Base-by-base conservation (phyloP, 148 eudicot genomes). In the Vaccinium myrtillus region DNA sequence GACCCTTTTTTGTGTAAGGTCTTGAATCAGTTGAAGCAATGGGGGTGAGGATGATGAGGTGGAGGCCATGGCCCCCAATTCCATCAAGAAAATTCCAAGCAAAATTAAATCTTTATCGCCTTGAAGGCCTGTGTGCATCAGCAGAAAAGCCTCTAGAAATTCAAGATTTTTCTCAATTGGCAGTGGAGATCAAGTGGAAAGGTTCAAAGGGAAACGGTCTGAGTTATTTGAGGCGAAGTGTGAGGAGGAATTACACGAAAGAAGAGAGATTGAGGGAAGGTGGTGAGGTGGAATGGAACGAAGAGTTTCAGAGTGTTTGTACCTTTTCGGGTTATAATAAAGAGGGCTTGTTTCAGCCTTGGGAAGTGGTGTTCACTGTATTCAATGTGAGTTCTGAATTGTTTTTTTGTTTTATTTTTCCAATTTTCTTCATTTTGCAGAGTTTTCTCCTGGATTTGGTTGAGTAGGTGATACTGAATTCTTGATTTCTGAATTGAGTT, bases 131-230 rank as follows among this genome's bases (percentile, higher is more conserved):
- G 1, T 1, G 46, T 6, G 39, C 43, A 85, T 65, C 83, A 70
- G 13, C 82, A 56, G 84, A 83, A 16, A 16, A 73, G 58, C 21
- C 61, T 4, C 18, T 27, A 4, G 81, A 4, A 58, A 58, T 27
- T 65, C 83, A 63, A 70, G 89, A 84, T 30, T 85, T 82, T 71
- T 4, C 82, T 21, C 79, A 75, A 77, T 86, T 91, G 73, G 89
- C 83, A 75, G 94, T 93, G 70, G 98, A 95, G 83, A 89, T 95
- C 77, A 91, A 86, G 88, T 95, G 96, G 98, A 92, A 90, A 67
- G 96, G 96, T 12, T 87, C 90, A 0, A 93, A 88, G 80, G 78
- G 89, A n/a, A 93, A 86, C 83, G 91, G 90, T 86, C 85, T 93
- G 80, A 85, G 88, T 50, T 87, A 92, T 50, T 82, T 91, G 81